Percentiles rank a stretch among this genome's conserved stretches.
Conservation (phyloP, 2,329 filamentous ascomycete genomes). For the Diaporthe caulivora region DNA sequence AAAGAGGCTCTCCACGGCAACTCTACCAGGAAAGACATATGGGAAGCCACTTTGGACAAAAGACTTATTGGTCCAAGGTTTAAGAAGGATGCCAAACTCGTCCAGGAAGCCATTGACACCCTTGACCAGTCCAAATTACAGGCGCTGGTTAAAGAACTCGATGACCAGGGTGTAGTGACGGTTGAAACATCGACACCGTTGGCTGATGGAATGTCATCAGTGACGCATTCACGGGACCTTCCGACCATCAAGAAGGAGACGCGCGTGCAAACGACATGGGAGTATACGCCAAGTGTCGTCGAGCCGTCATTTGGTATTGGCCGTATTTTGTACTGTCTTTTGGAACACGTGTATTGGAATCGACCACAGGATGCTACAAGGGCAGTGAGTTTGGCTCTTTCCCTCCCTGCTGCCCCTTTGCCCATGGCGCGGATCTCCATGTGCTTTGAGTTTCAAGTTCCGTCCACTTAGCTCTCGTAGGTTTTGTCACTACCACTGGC, state of each 20-base stretch:
- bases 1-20: conserved; percentile 85
- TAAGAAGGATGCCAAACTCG: conserved; percentile 91
- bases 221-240: conserved; percentile 75
- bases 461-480: conserved; percentile 48
- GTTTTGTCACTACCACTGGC: conserved; percentile 68
- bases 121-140: conserved; percentile 80
- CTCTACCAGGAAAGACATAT: conserved; percentile 80
- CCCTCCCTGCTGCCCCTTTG: background rate
- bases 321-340: conserved; percentile 90
- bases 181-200: conserved; percentile 77
- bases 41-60: conserved; percentile 88
- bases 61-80: conserved; percentile 96
- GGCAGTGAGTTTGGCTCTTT: conserved; percentile 77
- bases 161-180: conserved; percentile 79
- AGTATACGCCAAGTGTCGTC: conserved; percentile 95
- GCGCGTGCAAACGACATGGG: conserved; percentile 83
- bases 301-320: conserved; percentile 98
- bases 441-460: conserved; percentile 28
- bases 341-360: conserved; percentile 97
- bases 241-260: conserved; percentile 87
- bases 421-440: background rate
- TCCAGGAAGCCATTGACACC: conserved; percentile 80
- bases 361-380: conserved; percentile 81
- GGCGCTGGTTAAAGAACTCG: conserved; percentile 80
- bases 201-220: conserved; percentile 78